Evolutionary conservation across 495 filamentous ascomycete species (phyloP).

Genomic region (Bathelium albidoporum): DNA sequence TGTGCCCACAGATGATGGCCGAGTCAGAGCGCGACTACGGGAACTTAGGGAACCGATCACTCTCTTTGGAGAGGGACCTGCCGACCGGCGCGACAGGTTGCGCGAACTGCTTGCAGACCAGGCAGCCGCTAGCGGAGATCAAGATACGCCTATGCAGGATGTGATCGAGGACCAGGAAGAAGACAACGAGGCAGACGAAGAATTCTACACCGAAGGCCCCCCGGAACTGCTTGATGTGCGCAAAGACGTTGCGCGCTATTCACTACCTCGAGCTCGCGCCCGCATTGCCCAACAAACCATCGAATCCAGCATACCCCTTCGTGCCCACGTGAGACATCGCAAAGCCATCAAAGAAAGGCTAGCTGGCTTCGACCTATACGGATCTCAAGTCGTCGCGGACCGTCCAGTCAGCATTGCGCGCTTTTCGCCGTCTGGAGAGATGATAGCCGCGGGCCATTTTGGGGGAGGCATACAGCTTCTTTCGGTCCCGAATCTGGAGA

Average conservation of each 20-base stretch:
- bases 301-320: conserved; percentile 71
- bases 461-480: conserved; percentile 78
- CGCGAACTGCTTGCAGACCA: conserved; percentile 67
- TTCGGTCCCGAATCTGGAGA: conserved; percentile 69
- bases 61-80: conserved; percentile 84
- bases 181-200: conserved; percentile 52
- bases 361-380: conserved; percentile 74
- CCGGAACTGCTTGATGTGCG: conserved; percentile 66
- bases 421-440: conserved; percentile 77
- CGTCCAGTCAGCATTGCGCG: conserved; percentile 80
- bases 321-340: conserved; percentile 82
- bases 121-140: conserved; percentile 50
- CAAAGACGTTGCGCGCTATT: conserved; percentile 73
- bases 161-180: conserved; percentile 29
- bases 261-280: conserved; percentile 68
- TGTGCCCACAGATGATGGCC: conserved; percentile 91
- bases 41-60: conserved; percentile 87
- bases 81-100: conserved; percentile 76
- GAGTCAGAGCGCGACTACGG: conserved; percentile 69
- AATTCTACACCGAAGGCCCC: conserved; percentile 84
- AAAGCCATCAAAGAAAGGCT: conserved; percentile 80
- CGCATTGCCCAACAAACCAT: conserved; percentile 64
- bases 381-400: conserved; percentile 84
- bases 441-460: conserved; percentile 86
- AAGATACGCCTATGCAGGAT: conserved; percentile 51